Evolutionary conservation across 2,329 filamentous ascomycete species (phyloP).

Genomic region (Alternaria conjuncta): DNA sequence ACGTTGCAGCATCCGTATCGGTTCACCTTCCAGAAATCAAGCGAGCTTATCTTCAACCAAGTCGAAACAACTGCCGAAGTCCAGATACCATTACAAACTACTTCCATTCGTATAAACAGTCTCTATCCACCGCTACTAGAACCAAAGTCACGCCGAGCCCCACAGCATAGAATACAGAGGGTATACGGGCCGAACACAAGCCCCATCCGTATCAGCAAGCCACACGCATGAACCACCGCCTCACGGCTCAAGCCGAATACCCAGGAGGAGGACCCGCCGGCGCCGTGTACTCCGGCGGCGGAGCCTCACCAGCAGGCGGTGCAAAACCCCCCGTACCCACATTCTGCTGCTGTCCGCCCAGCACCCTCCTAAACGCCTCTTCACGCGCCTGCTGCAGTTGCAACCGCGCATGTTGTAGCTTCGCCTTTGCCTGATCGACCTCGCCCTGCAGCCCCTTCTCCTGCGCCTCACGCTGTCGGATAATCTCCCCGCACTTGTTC

Average conservation of each 20-base stretch:
- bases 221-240: background rate
- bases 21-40: background rate
- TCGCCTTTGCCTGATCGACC: constrained; percentile 40
- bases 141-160: background rate
- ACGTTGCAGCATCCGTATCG: background rate
- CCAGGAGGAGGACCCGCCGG: constrained; percentile 8
- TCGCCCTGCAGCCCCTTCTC: constrained; percentile 29
- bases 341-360: constrained; percentile 16
- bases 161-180: background rate
- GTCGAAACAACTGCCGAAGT: background rate
- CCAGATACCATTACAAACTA: background rate
- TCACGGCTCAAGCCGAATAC: constrained; percentile 1
- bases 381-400: constrained; percentile 57
- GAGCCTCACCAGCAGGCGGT: constrained; percentile 4
- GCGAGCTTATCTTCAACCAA: background rate
- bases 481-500: constrained; percentile 40
- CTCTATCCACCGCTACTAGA: background rate
- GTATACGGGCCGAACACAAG: background rate
- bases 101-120: background rate
- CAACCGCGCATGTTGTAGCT: constrained; percentile 34
- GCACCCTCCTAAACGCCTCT: constrained; percentile 49
- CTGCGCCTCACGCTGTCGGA: constrained; percentile 42
- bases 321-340: background rate
- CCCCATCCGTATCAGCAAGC: background rate
- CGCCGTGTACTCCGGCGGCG: constrained; percentile 19